These are phyloP conservation scores for Saturnispora dispora DNA, from an alignment of 805 yeast genomes.

Conservation along the genomic window DNA sequence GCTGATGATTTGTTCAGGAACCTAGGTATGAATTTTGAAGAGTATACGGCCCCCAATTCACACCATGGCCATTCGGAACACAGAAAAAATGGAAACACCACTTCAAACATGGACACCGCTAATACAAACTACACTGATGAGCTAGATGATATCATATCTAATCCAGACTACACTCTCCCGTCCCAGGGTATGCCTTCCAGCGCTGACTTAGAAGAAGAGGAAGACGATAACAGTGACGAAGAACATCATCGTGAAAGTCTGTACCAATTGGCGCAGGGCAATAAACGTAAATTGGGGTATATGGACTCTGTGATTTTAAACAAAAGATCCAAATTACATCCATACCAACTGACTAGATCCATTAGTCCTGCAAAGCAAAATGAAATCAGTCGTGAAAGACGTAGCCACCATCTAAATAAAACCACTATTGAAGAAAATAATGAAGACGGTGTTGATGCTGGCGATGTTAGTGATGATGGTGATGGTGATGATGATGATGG, in stretches of 20 bases:
- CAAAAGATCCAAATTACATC: background rate
- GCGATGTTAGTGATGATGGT: constrained; percentile 4
- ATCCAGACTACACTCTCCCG: constrained; percentile 2
- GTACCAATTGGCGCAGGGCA: background rate
- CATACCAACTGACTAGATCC: background rate
- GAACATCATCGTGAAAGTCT: background rate
- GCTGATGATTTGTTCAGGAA: constrained; percentile 7
- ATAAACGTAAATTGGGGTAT: background rate
- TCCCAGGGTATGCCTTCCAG: background rate
- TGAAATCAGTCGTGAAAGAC: background rate
- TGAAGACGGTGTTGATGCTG: background rate
- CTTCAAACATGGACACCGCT: background rate
- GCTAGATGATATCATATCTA: constrained; percentile 5
- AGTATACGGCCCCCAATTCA: constrained; percentile 1
- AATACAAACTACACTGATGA: constrained; percentile 5
- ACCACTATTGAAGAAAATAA: too few species aligned
- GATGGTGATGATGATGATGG: background rate
- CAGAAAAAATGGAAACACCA: background rate
- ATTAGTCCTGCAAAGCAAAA: background rate
- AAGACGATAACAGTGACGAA: constrained; percentile 4
- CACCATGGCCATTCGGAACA: background rate
- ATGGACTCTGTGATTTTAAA: background rate
- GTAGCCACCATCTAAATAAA: too few species aligned
- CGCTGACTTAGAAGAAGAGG: background rate
- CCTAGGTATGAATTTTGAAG: constrained; percentile 8